Percentiles rank a stretch among this genome's conserved stretches.
These are phyloP conservation scores for Lachnellula hyalina DNA, from an alignment of 2,329 filamentous ascomycete species.

Conservation along the genomic window DNA sequence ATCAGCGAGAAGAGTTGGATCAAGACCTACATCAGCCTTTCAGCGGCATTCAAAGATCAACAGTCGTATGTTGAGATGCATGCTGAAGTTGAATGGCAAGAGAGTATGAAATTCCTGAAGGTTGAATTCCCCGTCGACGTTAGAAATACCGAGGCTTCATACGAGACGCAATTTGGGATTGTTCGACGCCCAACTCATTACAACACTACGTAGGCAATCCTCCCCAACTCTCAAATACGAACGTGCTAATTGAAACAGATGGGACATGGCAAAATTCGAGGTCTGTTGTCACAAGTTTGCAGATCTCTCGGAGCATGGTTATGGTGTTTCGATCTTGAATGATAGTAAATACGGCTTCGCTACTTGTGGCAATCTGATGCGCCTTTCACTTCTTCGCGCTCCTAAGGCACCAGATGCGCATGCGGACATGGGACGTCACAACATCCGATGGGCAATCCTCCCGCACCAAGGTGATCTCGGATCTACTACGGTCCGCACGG, in stretches of 20 bases:
- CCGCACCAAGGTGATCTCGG: constrained; percentile 73
- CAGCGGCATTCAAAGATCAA: constrained; percentile 59
- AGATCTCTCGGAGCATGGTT: constrained; percentile 80
- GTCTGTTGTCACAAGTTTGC: constrained; percentile 95
- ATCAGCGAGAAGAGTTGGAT: constrained; percentile 85
- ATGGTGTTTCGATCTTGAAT: constrained; percentile 89
- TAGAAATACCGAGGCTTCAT: constrained; percentile 84
- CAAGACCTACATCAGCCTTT: constrained; percentile 77
- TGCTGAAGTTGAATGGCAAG: constrained; percentile 92
- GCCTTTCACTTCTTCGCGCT: constrained; percentile 76
- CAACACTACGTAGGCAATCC: constrained; percentile 66
- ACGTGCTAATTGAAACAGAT: constrained; percentile 41
- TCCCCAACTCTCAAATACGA: background rate
- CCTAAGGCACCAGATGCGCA: constrained; percentile 91
- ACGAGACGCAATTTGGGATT: constrained; percentile 92
- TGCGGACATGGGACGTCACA: constrained; percentile 88
- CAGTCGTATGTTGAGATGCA: constrained; percentile 71
- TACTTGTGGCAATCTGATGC: constrained; percentile 82
- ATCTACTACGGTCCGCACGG: constrained; percentile 70
- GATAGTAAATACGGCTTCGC: constrained; percentile 97
- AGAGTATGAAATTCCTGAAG: constrained; percentile 97
- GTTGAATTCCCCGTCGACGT: constrained; percentile 96
- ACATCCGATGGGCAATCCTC: constrained; percentile 84
- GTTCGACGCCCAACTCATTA: constrained; percentile 90
- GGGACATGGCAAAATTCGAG: constrained; percentile 98